Base-by-base conservation (phyloP, 1,139 yeast species). In the Kodamaea sp. region DNA sequence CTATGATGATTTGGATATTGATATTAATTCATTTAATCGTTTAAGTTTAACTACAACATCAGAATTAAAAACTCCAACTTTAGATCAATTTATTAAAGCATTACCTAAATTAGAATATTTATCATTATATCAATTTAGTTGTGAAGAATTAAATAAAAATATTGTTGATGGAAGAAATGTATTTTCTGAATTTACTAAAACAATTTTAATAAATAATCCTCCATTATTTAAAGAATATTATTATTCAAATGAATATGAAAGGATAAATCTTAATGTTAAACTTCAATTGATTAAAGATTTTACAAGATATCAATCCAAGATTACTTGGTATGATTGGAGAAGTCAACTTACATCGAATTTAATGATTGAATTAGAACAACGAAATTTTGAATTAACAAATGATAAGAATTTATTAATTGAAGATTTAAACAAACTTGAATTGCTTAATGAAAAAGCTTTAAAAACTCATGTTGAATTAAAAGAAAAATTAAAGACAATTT, bases 321-420 rank as follows among this genome's bases (percentile, higher is more conserved):
- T 67, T 20, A 71, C 73, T 1, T 79, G 84, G 84, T 78, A 76
- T 48, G 70, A 65, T 30, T 79, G 84, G 84, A 57, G 83, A 45
- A 56, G 62, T n/a, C 73, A 73, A 43, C 56, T 78, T 31, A 58
- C 73, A 1, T 43, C 47, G 43, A 66, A 58, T 36, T 58, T 77
- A 20, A 49, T 68, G 29, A 55, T 55, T 23, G 75, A 68, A 35
- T 54, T 75, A 29, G 55, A 60, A 25, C 56, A 54, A 29, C 67
- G 60, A 42, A 46, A 53, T 29, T 53, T 54, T 12, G 45, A 41
- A 6, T 54, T 71, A 24, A 47, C 48, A 20, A 48, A 57, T 9
- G 70, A 67, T 45, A 58, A 56, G 35, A 44, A 36, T 2, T 50
- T 45, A 7, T 42, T 70, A 7, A 40, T 50, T 6, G 35, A 42